phyloP scores from a whole-genome alignment of 2,329 filamentous ascomycete species.

The Cladosporium sp. region DNA sequence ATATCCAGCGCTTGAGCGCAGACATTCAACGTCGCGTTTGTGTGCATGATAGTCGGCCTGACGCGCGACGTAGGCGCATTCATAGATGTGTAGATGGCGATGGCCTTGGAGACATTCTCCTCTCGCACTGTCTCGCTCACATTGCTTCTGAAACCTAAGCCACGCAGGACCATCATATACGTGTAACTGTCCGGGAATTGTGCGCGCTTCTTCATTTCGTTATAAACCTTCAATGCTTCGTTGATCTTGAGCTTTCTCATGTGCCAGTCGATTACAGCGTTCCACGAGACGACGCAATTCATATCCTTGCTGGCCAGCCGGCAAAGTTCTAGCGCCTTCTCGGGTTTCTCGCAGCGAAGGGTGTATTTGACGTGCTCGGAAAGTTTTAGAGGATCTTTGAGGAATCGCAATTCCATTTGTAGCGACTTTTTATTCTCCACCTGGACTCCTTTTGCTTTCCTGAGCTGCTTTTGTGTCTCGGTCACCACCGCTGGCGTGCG shows the following conservation, averaged over 20 bases:
- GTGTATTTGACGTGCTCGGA: conserved; percentile 61
- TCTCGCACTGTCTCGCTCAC: conserved; percentile 44
- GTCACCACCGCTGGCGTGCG: not conserved
- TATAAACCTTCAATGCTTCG: conserved; percentile 74
- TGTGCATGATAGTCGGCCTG: conserved; percentile 72
- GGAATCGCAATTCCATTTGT: conserved; percentile 56
- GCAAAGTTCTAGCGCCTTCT: conserved; percentile 65
- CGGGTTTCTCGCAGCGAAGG: conserved; percentile 56
- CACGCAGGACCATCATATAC: conserved; percentile 77
- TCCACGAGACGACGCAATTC: conserved; percentile 76
- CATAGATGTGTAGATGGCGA: conserved; percentile 75
- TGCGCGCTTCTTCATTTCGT: conserved; percentile 97
- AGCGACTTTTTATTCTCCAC: conserved; percentile 29
- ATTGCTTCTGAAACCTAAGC: conserved; percentile 49
- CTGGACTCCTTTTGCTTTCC: not conserved
- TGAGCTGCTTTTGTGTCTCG: not conserved
- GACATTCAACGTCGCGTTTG: conserved; percentile 81
- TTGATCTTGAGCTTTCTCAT: conserved; percentile 58
- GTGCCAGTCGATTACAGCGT: conserved; percentile 71
- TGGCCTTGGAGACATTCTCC: conserved; percentile 62
- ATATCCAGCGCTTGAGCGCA: conserved; percentile 72
- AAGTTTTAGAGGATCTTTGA: conserved; percentile 69
- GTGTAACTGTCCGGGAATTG: conserved; percentile 77
- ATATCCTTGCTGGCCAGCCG: conserved; percentile 63
- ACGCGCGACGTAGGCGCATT: conserved; percentile 58